Percentiles rank a stretch among this genome's conserved stretches.
phyloP scores from a whole-genome alignment of 768 basidiomycete species.

The Lentinula sp. region DNA sequence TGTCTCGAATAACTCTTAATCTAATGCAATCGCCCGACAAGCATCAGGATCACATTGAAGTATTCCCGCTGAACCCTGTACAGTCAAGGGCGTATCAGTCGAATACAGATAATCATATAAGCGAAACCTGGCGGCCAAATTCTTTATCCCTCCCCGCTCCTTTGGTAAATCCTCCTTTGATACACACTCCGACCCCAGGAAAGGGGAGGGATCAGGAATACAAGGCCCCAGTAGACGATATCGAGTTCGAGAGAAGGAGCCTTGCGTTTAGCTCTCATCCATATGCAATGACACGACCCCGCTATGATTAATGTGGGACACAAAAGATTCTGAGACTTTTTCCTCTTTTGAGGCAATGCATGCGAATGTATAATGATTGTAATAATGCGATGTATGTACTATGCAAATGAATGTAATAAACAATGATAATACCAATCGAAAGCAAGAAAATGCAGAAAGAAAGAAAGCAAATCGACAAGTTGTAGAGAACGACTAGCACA shows the following conservation, averaged over 20 bases:
- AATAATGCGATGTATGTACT: background rate
- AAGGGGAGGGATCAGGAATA: background rate
- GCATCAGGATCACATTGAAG: background rate
- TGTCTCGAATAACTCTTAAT: constrained; percentile 1
- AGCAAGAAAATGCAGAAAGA: background rate
- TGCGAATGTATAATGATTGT: background rate
- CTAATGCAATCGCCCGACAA: background rate
- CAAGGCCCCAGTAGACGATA: background rate
- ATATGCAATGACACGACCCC: background rate
- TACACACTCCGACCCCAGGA: background rate
- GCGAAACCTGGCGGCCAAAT: background rate
- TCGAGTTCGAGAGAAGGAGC: background rate
- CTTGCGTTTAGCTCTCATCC: background rate
- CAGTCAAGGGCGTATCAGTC: background rate
- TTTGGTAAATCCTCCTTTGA: background rate
- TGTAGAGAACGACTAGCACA: background rate
- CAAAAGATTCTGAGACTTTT: too few relatives aligned
- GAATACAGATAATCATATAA: background rate
- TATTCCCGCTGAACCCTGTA: background rate
- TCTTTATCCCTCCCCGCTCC: background rate
- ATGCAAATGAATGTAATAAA: background rate
- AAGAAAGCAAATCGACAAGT: background rate
- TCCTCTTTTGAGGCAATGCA: too few relatives aligned
- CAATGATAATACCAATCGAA: background rate
- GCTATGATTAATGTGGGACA: background rate